Percentiles rank a stretch among this genome's conserved stretches.
These are phyloP conservation scores for Verticillium isaacii DNA, from an alignment of 2,329 filamentous ascomycete species.

Conservation along the genomic window DNA sequence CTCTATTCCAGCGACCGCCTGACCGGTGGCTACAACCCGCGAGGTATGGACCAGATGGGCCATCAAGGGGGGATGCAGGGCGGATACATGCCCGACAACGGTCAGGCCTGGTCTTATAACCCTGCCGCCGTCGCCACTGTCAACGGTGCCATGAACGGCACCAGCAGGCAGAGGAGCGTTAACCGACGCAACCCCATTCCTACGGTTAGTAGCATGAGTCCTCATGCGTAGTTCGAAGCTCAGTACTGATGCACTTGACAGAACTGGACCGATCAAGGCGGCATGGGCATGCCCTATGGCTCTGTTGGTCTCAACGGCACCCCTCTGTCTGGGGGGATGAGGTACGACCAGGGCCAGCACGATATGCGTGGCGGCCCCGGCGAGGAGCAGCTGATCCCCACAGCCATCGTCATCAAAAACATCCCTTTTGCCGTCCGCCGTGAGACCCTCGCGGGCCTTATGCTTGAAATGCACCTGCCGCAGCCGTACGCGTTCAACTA, in stretches of 20 bases:
- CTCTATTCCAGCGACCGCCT: constrained; percentile 69
- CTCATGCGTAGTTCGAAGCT: neutral
- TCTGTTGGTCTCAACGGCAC: constrained; percentile 23
- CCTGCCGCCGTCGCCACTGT: constrained; percentile 61
- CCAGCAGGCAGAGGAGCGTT: constrained; percentile 50
- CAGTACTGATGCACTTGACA: constrained; percentile 14
- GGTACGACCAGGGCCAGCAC: constrained; percentile 23
- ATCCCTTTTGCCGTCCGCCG: constrained; percentile 98
- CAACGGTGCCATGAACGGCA: constrained; percentile 61
- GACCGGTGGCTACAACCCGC: constrained; percentile 52
- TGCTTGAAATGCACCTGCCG: constrained; percentile 90
- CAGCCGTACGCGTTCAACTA: constrained; percentile 99
- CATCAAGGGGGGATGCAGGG: constrained; percentile 32
- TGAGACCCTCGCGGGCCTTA: constrained; percentile 85
- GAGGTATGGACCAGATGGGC: constrained; percentile 49
- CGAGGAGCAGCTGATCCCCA: constrained; percentile 89
- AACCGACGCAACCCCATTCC: constrained; percentile 62
- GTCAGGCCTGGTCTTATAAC: constrained; percentile 74
- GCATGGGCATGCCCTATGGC: constrained; percentile 33
- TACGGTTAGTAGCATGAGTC: constrained; percentile 53
- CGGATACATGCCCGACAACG: constrained; percentile 58
- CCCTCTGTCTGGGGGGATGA: constrained; percentile 32
- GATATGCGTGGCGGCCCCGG: constrained; percentile 38
- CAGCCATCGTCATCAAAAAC: constrained; percentile 98
- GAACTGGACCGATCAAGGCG: constrained; percentile 47